Conservation (phyloP, 805 yeast species). For the Nakazawaea siamensis region DNA sequence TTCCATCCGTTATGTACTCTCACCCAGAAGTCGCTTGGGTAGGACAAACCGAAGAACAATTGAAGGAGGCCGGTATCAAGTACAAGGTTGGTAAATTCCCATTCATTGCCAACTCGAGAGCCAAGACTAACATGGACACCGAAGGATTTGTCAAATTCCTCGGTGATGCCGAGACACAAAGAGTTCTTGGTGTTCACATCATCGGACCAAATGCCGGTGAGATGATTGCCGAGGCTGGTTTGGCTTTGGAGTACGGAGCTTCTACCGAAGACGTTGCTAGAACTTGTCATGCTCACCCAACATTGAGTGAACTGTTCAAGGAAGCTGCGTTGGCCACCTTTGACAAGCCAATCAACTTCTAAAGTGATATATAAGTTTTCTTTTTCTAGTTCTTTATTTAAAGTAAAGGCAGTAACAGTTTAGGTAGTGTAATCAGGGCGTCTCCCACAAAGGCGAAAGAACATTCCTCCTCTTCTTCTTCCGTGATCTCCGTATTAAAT, state of each 20-base stretch:
- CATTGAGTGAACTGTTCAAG: conserved; percentile 94
- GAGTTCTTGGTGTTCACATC: conserved; percentile 93
- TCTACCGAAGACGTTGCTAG: conserved; percentile 96
- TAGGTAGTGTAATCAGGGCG: conserved; percentile 64
- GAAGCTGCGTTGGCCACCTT: conserved; percentile 94
- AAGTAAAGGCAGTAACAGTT: conserved; percentile 47
- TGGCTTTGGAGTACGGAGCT: conserved; percentile 98
- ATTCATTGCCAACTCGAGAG: conserved; percentile 98
- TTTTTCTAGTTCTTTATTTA: neutral
- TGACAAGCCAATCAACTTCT: conserved; percentile 86
- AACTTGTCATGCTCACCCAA: conserved; percentile 98
- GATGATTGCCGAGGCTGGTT: conserved; percentile 97
- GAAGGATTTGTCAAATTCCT: conserved; percentile 96
- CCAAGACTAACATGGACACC: conserved; percentile 94
- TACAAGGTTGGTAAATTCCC: conserved; percentile 98
- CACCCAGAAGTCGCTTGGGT: conserved; percentile 99
- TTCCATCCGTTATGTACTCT: conserved; percentile 98
- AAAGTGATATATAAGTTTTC: conserved; percentile 15
- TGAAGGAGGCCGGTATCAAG: conserved; percentile 84
- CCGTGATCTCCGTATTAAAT: conserved; percentile 64
- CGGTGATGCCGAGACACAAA: conserved; percentile 95
- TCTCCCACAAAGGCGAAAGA: conserved; percentile 75
- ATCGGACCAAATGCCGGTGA: conserved; percentile 99
- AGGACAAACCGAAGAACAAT: conserved; percentile 91
- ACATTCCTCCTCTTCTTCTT: conserved; percentile 27